Conservation (phyloP, 2,329 filamentous ascomycete species). For the Fusarium phyllophilum region DNA sequence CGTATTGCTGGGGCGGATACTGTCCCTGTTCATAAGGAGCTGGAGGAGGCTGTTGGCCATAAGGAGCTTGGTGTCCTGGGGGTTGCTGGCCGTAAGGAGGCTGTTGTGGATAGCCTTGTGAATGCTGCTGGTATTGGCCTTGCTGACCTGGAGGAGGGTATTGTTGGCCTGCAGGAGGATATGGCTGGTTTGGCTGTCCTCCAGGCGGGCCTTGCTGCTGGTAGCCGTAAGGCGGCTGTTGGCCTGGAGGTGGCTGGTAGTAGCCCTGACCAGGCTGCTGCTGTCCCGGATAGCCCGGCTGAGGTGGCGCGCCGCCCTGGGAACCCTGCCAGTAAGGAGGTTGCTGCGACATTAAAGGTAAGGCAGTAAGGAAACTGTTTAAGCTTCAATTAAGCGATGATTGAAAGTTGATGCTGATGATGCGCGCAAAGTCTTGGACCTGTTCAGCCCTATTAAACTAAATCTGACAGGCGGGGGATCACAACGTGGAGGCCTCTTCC, state of each 20-base stretch:
- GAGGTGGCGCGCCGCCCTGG: constrained; percentile 7
- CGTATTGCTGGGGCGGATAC: constrained; percentile 32
- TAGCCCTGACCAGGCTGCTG: constrained; percentile 16
- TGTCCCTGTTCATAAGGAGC: constrained; percentile 17
- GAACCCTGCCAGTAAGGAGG: constrained; percentile 35
- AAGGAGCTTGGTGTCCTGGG: constrained; percentile 33
- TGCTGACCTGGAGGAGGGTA: constrained; percentile 1
- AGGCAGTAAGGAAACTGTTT: neutral
- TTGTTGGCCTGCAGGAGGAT: constrained; percentile 19
- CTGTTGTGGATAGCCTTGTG: constrained; percentile 15
- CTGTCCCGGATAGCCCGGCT: constrained; percentile 21
- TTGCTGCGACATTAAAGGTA: constrained; percentile 18
- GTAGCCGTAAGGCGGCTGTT: constrained; percentile 24
- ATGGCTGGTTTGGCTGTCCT: constrained; percentile 13
- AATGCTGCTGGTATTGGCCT: neutral
- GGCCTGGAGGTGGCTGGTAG: constrained; percentile 25
- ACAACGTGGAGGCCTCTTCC: constrained; percentile 6
- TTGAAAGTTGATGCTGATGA: neutral
- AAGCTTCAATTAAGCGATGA: neutral
- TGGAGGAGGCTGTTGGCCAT: constrained; percentile 21
- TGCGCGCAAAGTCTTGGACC: neutral
- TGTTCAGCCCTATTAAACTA: constrained; percentile 2
- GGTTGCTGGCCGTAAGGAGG: constrained; percentile 24
- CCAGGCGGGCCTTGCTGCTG: constrained; percentile 10
- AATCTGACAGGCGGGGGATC: neutral